Conservation (phyloP, 148 eudicot species). For the Chenopodium suecicum region DNA sequence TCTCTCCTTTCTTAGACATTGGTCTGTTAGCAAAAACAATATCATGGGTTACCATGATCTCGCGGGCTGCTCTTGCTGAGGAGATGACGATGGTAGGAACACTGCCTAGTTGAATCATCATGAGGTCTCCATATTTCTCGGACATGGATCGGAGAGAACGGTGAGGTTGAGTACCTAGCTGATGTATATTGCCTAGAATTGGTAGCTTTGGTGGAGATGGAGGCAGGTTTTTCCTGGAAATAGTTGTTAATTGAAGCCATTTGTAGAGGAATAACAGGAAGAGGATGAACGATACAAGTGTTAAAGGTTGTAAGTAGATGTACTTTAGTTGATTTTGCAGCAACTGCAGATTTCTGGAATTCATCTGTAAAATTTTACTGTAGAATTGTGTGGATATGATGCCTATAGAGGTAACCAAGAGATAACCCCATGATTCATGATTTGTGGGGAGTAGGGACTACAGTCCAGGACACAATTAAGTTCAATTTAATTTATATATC, state of each 20-base stretch:
- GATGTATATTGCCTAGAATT: conserved; percentile 30
- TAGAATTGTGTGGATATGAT: background rate
- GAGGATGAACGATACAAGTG: conserved; percentile 11
- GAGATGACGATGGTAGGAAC: conserved; percentile 23
- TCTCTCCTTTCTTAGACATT: conserved; percentile 5
- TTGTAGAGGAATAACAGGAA: conserved; percentile 18
- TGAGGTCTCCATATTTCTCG: conserved; percentile 26
- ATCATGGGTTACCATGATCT: conserved; percentile 36
- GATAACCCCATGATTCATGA: background rate
- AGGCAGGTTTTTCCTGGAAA: conserved; percentile 19
- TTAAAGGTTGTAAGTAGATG: conserved; percentile 4
- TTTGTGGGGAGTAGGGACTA: background rate
- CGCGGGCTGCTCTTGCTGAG: conserved; percentile 26
- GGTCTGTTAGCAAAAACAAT: conserved; percentile 25
- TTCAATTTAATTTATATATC: no score
- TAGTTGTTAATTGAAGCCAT: conserved; percentile 15
- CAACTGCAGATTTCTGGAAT: conserved; percentile 4
- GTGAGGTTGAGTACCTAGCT: conserved; percentile 26
- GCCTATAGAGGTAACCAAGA: background rate
- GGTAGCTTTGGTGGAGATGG: conserved; percentile 35
- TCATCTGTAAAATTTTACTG: conserved; percentile 9
- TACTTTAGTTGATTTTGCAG: background rate
- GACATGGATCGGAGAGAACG: conserved; percentile 23
- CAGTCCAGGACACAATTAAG: no score
- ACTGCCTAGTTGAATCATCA: conserved; percentile 28